Evolutionary conservation across 768 basidiomycete genomes (phyloP), one percentile per base, ranked within the genome.

Genomic region (Hemileccinum impolitum): DNA sequence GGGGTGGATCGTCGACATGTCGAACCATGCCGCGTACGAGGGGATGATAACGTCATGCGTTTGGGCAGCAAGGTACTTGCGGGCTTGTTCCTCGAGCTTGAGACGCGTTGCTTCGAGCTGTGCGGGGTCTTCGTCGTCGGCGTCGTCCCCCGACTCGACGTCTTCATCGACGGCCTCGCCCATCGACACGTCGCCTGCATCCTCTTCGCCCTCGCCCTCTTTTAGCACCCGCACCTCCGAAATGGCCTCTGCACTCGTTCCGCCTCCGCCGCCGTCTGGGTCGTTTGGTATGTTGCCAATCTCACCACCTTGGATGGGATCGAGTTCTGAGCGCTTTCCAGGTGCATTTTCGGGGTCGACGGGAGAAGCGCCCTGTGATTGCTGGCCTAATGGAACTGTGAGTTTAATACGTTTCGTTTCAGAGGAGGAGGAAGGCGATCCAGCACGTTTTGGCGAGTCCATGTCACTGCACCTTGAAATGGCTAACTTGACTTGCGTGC

Each of bases 21-120:
- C 87, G 72, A 98, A 99, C 96, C 96, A 98, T 15, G 93, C 89
- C 8, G 94, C 86, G 66, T 98, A 98, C 21, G 93, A 95, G 8
- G 96, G 96, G 43, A 99, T 90, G 63, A 99, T 84, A 64, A 99
- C 84, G 59, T 95, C 91, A 72, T 98, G 95, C 1, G 93, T 95
- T 69, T 99, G 96, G 0, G 92, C 90, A 0, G 94, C 94, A 38
- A 99, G 88, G 66, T 98, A 98, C 61, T 94, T 91, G 47, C 85
- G 84, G 45, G 87, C 94, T 66, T 87, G 91, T 61, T 88, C 90
- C 62, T 91, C 92, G 43, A 87, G 82, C 30, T 82, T 81, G 49
- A 79, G 72, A 56, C 89, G 82, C 58, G 85, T 87, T 11, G 85
- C 89, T 67, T 90, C 90, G 36, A 88, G 74, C 59, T 88, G 85